These are phyloP conservation scores for Hygrophila difformis DNA, from an alignment of 257 asterid genomes.

Conservation along the genomic window DNA sequence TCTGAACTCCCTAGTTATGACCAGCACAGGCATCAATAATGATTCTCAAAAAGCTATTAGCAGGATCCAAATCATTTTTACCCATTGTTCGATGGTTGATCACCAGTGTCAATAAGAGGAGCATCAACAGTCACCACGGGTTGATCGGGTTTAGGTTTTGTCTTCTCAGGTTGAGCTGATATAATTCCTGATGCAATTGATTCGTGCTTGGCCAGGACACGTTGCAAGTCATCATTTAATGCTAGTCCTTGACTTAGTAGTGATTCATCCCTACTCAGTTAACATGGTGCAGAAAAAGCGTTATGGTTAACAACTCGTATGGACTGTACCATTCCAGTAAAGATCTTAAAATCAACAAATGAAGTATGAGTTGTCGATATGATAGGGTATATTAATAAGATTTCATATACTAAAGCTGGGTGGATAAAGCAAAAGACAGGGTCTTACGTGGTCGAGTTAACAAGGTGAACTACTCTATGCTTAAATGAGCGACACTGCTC, in stretches of 20 bases:
- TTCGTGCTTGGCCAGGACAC: slow-evolving; percentile 67
- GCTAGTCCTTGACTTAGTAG: slow-evolving; percentile 61
- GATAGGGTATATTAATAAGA: neutral
- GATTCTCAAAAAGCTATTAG: slow-evolving; percentile 8
- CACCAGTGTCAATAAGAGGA: slow-evolving; percentile 60
- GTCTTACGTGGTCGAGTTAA: slow-evolving; percentile 78
- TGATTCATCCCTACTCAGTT: slow-evolving; percentile 69
- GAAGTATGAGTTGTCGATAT: no score
- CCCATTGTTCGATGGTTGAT: slow-evolving; percentile 40
- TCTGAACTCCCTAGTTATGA: no score
- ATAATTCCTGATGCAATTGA: slow-evolving; percentile 50
- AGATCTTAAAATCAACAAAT: no score
- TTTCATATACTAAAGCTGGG: neutral
- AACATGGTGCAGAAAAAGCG: slow-evolving; percentile 5
- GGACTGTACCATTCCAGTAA: neutral
- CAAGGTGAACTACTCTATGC: slow-evolving; percentile 75
- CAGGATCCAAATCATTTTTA: slow-evolving; percentile 23
- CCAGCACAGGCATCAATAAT: no score
- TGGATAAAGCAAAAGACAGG: slow-evolving; percentile 11
- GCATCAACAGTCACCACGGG: slow-evolving; percentile 44
- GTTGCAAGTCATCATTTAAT: slow-evolving; percentile 74
- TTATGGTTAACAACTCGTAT: slow-evolving; percentile 2
- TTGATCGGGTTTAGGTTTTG: slow-evolving; percentile 32
- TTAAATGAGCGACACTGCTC: slow-evolving; percentile 73
- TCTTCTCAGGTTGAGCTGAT: slow-evolving; percentile 26